Evolutionary conservation across 768 basidiomycete genomes (phyloP).

Genomic region (Daedaleopsis nitida): DNA sequence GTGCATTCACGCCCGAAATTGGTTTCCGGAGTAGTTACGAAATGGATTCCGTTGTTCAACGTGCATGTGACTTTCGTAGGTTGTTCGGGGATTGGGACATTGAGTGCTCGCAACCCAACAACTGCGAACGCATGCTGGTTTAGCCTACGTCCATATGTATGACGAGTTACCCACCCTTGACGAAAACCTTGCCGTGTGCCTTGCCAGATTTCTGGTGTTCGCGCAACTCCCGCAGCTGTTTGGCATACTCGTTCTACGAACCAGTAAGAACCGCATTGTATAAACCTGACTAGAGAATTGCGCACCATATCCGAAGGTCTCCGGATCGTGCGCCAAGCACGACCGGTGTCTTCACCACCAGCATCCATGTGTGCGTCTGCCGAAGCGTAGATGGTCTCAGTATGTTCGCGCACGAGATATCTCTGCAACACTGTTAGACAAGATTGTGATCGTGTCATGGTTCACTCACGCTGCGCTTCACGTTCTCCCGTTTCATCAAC

Average conservation of each 20-base stretch:
- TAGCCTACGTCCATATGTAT: constrained; percentile 9
- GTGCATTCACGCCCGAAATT: constrained; percentile 57
- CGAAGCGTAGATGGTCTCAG: constrained; percentile 73
- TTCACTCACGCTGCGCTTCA: constrained; percentile 46
- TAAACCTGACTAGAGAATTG: neutral
- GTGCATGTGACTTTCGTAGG: constrained; percentile 80
- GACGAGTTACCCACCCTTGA: constrained; percentile 64
- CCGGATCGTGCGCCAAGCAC: constrained; percentile 85
- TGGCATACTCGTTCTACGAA: constrained; percentile 86
- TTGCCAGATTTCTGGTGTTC: constrained; percentile 78
- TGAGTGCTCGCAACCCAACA: constrained; percentile 68
- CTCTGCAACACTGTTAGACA: constrained; percentile 43
- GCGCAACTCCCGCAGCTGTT: constrained; percentile 82
- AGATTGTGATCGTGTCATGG: neutral
- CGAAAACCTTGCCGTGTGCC: constrained; percentile 90
- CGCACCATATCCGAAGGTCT: constrained; percentile 93
- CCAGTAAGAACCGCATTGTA: neutral
- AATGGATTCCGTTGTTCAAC: constrained; percentile 96
- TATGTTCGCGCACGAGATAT: constrained; percentile 82
- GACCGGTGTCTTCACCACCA: constrained; percentile 81
- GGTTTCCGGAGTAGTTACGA: constrained; percentile 85
- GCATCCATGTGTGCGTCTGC: constrained; percentile 69
- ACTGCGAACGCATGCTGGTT: constrained; percentile 48
- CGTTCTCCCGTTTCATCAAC: constrained; percentile 56
- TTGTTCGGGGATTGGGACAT: constrained; percentile 78